Evolutionary conservation across 768 basidiomycete species (phyloP), one percentile per base, ranked within the genome.

Genomic region (Saitozyma podzolica): DNA sequence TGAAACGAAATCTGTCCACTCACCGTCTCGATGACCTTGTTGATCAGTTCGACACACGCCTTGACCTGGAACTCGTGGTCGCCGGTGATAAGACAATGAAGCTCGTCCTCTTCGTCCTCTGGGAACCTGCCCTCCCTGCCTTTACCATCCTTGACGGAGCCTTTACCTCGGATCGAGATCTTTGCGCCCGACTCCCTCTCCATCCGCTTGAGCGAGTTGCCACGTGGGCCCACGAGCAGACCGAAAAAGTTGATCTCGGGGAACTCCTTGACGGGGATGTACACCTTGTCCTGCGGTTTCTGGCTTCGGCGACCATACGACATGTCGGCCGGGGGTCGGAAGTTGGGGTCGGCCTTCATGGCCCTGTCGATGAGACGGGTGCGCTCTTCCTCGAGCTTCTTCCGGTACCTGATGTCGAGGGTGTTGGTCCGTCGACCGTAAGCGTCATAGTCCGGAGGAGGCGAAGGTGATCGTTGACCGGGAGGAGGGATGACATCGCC

Each of bases 191-290:
- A 92, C 73, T 97, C 92, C 61, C 91, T 84, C 80, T 99, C 96
- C 96, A 99, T 99, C 82, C 92, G 94, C 85, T 99, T 99, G 84
- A 98, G 82, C 82, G 94, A 94, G 79, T 99, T 98, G 51, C 96
- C 96, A 74, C 96, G 90, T 75, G 96, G 96, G 45, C 96, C 96
- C 67, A 99, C 95, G 64, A 99, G 86, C 65, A 99, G 83, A 71
- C 96, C 96, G 73, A 99, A 98, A 83, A 98, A 99, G 79, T 99
- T 99, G 84, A 99, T 98, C 82, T 98, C 95, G 1, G 96, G 96
- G 72, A 99, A 99, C 81, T 99, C 96, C 80, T 99, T 98, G 78
- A 97, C 94, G 47, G 96, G 96, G 64, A 99, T 97, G 79, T 98
- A 99, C 64, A 99, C 96, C 82, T 98, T 98, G 63, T 99, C 96